phyloP scores from a whole-genome alignment of 2,329 filamentous ascomycete species.

The Nigrograna mackinnonii region DNA sequence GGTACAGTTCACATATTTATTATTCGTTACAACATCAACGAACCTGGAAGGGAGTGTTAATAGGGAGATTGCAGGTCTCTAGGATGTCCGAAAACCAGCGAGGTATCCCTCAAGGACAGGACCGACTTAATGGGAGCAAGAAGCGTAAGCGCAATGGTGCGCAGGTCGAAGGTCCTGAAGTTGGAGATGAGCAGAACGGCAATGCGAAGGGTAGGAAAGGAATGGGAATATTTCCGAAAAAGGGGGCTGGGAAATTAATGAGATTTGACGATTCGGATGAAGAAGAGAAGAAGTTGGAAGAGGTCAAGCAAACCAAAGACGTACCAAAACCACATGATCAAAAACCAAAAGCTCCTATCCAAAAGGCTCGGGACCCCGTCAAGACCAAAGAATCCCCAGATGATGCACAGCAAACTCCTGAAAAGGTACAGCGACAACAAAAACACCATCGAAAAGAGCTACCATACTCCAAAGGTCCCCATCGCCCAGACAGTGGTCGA shows the following conservation, averaged over 20 bases:
- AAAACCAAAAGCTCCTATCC: neutral
- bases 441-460: neutral
- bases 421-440: too few relatives aligned
- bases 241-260: slow-evolving; percentile 19
- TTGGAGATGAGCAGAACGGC: slow-evolving; percentile 7
- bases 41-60: too few relatives aligned
- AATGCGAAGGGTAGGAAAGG: slow-evolving; percentile 1
- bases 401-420: too few relatives aligned
- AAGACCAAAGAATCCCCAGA: too few relatives aligned
- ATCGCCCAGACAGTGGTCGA: neutral
- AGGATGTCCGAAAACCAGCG: too few relatives aligned
- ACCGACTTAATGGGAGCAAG: too few relatives aligned
- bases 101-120: too few relatives aligned
- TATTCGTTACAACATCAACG: too few relatives aligned
- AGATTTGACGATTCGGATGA: slow-evolving; percentile 13
- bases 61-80: too few relatives aligned
- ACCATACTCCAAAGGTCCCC: neutral
- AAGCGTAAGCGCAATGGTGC: too few relatives aligned
- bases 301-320: neutral
- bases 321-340: neutral
- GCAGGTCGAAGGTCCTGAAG: neutral
- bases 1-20: too few relatives aligned
- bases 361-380: too few relatives aligned
- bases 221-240: slow-evolving; percentile 3
- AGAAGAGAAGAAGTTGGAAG: slow-evolving; percentile 3